Evolutionary conservation across 2,329 filamentous ascomycete genomes (phyloP).

Genomic region (Alternaria arbusti): DNA sequence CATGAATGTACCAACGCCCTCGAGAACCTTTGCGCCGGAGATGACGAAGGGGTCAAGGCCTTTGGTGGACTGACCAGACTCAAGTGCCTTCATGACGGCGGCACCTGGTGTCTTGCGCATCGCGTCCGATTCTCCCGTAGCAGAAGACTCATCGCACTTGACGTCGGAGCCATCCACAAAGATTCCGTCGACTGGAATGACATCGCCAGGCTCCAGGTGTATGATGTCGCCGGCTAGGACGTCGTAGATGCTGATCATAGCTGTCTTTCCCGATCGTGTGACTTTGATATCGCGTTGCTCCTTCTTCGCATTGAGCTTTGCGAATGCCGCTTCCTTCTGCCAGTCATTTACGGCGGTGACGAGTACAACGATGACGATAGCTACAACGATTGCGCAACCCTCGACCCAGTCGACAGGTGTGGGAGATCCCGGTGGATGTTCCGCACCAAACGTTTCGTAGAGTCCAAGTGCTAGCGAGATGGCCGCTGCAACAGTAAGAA

Average conservation of each 20-base stretch:
- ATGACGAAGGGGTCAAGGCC: conserved; percentile 71
- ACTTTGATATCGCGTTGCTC: conserved; percentile 46
- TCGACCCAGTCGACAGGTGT: conserved; percentile 51
- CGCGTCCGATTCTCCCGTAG: conserved; percentile 74
- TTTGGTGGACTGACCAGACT: conserved; percentile 55
- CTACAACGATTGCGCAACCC: conserved; percentile 47
- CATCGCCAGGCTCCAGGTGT: conserved; percentile 71
- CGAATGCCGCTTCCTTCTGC: conserved; percentile 47
- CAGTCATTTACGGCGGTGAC: conserved; percentile 48
- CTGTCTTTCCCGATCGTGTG: conserved; percentile 69
- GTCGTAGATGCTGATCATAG: conserved; percentile 64
- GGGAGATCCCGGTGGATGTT: conserved; percentile 51
- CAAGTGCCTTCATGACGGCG: conserved; percentile 64
- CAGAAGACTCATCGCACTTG: conserved; percentile 75
- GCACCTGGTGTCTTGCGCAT: conserved; percentile 69
- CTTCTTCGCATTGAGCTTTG: conserved; percentile 44
- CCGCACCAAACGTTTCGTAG: conserved; percentile 66
- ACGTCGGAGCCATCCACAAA: conserved; percentile 70
- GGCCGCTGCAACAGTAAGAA: conserved; percentile 71
- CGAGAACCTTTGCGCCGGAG: conserved; percentile 63
- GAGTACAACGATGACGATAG: conserved; percentile 47
- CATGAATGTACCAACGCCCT: conserved; percentile 59
- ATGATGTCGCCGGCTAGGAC: conserved; percentile 73
- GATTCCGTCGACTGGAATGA: conserved; percentile 73
- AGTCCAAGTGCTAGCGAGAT: conserved; percentile 73